Evolutionary conservation across 768 basidiomycete species (phyloP).

Genomic region (Pleurotus pulmonarius): DNA sequence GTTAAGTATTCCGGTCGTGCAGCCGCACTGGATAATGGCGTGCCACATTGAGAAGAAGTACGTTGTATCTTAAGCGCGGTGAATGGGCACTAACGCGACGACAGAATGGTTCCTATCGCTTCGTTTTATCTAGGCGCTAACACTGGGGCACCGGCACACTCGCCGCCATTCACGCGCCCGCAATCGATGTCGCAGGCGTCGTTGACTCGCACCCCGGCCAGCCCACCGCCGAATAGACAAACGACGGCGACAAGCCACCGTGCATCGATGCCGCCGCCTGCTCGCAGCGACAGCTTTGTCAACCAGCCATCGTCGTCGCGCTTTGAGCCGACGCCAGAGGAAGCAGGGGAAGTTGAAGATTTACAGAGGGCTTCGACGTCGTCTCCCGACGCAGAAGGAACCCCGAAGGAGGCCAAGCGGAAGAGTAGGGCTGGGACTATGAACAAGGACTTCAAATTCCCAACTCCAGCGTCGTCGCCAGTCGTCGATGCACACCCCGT

Average conservation of each 20-base stretch:
- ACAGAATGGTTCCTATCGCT: conserved; percentile 84
- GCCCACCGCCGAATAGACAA: too few relatives aligned
- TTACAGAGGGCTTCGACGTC: conserved; percentile 25
- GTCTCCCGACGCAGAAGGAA: conserved; percentile 17
- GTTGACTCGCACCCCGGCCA: too few relatives aligned
- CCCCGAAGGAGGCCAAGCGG: too few relatives aligned
- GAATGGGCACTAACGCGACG: neutral
- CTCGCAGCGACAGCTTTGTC: too few relatives aligned
- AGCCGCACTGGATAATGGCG: conserved; percentile 92
- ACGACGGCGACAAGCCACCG: too few relatives aligned
- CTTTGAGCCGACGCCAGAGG: too few relatives aligned
- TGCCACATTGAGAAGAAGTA: conserved; percentile 84
- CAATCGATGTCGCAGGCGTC: too few relatives aligned
- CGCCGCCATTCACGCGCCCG: conserved; percentile 47
- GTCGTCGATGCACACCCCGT: too few relatives aligned
- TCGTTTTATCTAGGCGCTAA: conserved; percentile 72
- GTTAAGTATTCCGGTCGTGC: conserved; percentile 90
- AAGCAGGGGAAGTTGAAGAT: conserved; percentile 37
- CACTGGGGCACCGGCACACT: conserved; percentile 37
- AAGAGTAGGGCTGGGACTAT: conserved; percentile 68
- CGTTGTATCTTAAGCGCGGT: conserved; percentile 16
- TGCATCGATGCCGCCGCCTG: too few relatives aligned
- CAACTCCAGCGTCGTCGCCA: too few relatives aligned
- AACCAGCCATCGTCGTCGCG: too few relatives aligned
- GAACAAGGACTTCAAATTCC: conserved; percentile 76